Base-by-base conservation (phyloP, 116 monocot species). In the Thalassia testudinum region DNA sequence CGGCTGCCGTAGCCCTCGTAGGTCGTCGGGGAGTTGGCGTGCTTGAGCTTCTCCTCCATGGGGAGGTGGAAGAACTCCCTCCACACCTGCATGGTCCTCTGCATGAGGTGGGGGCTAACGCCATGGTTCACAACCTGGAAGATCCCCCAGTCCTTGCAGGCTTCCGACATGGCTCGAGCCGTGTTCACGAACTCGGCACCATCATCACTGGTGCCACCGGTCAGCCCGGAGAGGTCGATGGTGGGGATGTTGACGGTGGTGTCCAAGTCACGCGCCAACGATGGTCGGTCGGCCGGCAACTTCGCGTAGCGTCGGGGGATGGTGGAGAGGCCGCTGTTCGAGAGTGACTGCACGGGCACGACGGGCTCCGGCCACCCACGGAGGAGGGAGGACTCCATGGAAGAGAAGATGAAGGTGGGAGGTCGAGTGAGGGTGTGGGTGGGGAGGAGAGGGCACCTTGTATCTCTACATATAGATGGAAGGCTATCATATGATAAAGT, bases 1-100 rank as follows among this genome's bases (percentile, higher is more conserved):
- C 81, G 70, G 66, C 81, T 86, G 17, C 86, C 86, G 57, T 78
- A 86, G 0, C 86, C 86, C 58, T 82, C 82, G 43, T 69, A 82
- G 0, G 70, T 79, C 44, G 1, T 55, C 3, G 79, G 79, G 1
- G 49, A 43, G 54, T 82, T 87, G 5, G 76, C 70, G 25, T 79
- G 76, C 30, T 1, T 50, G 56, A 72, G 45, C 70, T 90, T 90
- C 59, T 58, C 54, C 42, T 69, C 75, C 62, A 72, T 47, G 0
- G 90, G 90, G 11, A 68, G 70, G 24, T 61, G 40, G 72, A 84
- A 90, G 73, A 90, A 90, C 30, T 16, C 65, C 24, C 67, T 54
- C 80, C 84, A 80, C 25, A 28, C 60, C 24, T 52, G 58, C 26
- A 44, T n/a, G 14, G 51, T 27, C 21, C 52, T 40, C 53, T 40